These are phyloP conservation scores for Centella asiatica DNA, from an alignment of 129 eudicot species.

Conservation along the genomic window DNA sequence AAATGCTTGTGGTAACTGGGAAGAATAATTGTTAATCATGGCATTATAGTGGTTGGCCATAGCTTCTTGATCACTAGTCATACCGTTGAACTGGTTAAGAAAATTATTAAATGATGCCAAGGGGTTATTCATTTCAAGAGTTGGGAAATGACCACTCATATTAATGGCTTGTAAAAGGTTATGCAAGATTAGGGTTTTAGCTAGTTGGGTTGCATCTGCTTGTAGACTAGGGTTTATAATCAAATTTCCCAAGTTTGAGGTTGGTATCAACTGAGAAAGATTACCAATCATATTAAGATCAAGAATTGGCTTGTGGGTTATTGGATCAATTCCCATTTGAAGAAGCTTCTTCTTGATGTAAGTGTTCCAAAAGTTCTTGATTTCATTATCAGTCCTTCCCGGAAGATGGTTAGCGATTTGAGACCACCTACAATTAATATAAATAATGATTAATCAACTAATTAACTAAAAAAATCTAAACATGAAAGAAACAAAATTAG, in stretches of 20 bases:
- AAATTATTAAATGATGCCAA: neutral
- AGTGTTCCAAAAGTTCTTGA: conserved; percentile 19
- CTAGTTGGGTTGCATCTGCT: conserved; percentile 14
- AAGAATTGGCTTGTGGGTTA: conserved; percentile 17
- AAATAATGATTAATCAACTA: too few species aligned
- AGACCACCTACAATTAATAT: conserved; percentile 10
- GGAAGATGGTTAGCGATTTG: conserved; percentile 17
- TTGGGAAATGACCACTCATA: neutral
- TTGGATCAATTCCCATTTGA: conserved; percentile 22
- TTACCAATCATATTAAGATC: conserved; percentile 20
- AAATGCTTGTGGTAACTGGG: neutral
- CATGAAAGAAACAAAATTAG: too few species aligned
- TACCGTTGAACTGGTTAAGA: neutral
- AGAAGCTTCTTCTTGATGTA: conserved; percentile 16
- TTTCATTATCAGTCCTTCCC: conserved; percentile 17
- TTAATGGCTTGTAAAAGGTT: conserved; percentile 18
- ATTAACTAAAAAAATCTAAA: too few species aligned
- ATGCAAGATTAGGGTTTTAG: conserved; percentile 18
- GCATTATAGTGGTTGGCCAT: neutral
- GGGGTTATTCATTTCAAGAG: neutral
- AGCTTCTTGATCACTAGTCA: neutral
- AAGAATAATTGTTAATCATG: neutral
- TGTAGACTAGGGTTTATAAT: conserved; percentile 11
- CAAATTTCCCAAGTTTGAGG: neutral
- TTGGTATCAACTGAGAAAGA: conserved; percentile 17